phyloP scores from a whole-genome alignment of 805 yeast species.

The Blastobotrys mokoenaii region DNA sequence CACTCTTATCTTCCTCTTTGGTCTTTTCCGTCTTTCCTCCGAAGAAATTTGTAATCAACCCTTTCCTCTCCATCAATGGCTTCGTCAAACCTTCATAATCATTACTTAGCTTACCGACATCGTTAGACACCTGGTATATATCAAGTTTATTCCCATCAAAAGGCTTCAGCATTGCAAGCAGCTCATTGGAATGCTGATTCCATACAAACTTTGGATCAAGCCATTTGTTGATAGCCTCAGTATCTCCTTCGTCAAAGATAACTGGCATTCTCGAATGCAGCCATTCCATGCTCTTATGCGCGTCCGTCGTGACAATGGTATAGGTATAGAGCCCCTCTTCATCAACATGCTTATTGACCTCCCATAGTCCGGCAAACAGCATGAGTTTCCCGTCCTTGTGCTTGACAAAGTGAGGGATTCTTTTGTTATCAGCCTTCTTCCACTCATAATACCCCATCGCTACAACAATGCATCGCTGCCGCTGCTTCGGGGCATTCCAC shows the following conservation, averaged over 20 bases:
- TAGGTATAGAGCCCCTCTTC: conserved; percentile 37
- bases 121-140: conserved; percentile 47
- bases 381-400: conserved; percentile 44
- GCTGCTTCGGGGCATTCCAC: conserved; percentile 48
- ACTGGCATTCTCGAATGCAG: conserved; percentile 76
- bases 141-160: conserved; percentile 34
- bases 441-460: conserved; percentile 85
- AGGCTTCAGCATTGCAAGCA: conserved; percentile 35
- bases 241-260: conserved; percentile 40
- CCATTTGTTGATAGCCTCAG: conserved; percentile 58
- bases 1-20: not conserved
- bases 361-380: conserved; percentile 58
- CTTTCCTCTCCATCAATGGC: conserved; percentile 17
- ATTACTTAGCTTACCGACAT: conserved; percentile 54
- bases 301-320: conserved; percentile 68
- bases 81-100: conserved; percentile 37
- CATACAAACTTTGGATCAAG: conserved; percentile 33
- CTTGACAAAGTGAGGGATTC: conserved; percentile 55
- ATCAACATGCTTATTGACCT: conserved; percentile 16
- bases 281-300: conserved; percentile 53
- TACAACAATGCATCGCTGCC: conserved; percentile 64
- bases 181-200: conserved; percentile 23
- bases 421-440: conserved; percentile 42
- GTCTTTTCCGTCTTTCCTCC: not conserved
- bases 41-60: conserved; percentile 8